Evolutionary conservation across 371 early-diverging fungal genomes (phyloP).

Genomic region (Mucor plumbeus): DNA sequence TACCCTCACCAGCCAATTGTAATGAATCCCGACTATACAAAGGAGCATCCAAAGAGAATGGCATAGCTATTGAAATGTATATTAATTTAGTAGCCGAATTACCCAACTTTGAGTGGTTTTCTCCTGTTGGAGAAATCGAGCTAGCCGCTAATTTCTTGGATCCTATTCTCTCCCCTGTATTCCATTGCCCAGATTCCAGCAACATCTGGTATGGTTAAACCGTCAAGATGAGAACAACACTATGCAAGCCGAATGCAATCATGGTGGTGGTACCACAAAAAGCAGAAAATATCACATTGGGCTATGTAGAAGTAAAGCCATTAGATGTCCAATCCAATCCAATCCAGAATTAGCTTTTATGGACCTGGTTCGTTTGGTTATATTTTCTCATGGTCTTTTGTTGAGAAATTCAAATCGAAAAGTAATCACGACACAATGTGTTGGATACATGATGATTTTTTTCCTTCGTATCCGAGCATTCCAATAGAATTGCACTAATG

Average conservation of each 20-base stretch:
- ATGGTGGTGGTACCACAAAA: conserved; percentile 20
- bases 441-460: conserved; percentile 20
- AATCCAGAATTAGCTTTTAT: conserved; percentile 27
- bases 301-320: conserved; percentile 25
- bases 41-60: too few relatives aligned
- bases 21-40: too few relatives aligned
- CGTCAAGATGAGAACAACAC: conserved; percentile 24
- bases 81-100: too few relatives aligned
- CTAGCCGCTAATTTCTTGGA: too few relatives aligned
- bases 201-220: conserved; percentile 23
- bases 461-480: conserved; percentile 14
- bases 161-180: conserved; percentile 18
- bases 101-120: too few relatives aligned
- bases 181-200: conserved; percentile 20
- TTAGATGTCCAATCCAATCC: conserved; percentile 13
- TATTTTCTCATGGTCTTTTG: conserved; percentile 22
- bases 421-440: conserved; percentile 17
- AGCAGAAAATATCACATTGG: conserved; percentile 18
- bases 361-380: conserved; percentile 25
- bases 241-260: conserved; percentile 21
- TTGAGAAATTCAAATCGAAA: conserved; percentile 21
- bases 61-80: too few relatives aligned
- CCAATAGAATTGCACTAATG: conserved; percentile 6
- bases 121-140: too few relatives aligned
- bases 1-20: too few relatives aligned